These are phyloP conservation scores for Aspergillus funiculosus DNA, from an alignment of 495 filamentous ascomycete species.

Conservation along the genomic window DNA sequence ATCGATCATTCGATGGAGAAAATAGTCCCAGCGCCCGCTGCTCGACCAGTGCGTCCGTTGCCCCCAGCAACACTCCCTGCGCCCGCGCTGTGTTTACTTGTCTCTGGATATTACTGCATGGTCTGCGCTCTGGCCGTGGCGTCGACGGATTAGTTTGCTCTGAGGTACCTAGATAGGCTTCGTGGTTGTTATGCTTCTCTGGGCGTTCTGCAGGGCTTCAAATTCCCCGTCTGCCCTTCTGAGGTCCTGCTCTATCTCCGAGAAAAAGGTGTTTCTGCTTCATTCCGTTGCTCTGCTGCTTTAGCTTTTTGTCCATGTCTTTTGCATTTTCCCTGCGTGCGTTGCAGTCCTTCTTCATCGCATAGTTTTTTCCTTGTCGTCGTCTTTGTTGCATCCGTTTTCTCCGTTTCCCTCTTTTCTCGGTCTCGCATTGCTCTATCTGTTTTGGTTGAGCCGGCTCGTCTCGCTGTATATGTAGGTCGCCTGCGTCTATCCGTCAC, in stretches of 20 bases:
- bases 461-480: constrained; percentile 22
- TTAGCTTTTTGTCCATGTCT: constrained; percentile 15
- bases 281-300: constrained; percentile 4
- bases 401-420: constrained; percentile 19
- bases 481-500: constrained; percentile 22
- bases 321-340: constrained; percentile 14
- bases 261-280: constrained; percentile 4
- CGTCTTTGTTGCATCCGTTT: constrained; percentile 21
- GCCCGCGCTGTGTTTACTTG: constrained; percentile 38
- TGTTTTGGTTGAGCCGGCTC: constrained; percentile 1
- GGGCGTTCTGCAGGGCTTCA: constrained; percentile 26
- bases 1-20: constrained; percentile 11
- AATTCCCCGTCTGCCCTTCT: constrained; percentile 28
- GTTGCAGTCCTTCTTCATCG: constrained; percentile 20
- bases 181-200: constrained; percentile 25
- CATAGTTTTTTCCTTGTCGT: constrained; percentile 18
- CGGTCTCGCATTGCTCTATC: constrained; percentile 15
- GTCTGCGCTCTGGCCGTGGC: constrained; percentile 24
- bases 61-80: constrained; percentile 36
- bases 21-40: constrained; percentile 7
- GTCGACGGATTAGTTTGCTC: constrained; percentile 25
- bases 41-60: constrained; percentile 31
- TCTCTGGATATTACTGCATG: constrained; percentile 28
- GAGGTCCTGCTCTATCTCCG: constrained; percentile 6
- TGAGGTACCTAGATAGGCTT: constrained; percentile 22